These are phyloP conservation scores for Torulaspora maleeae DNA, from an alignment of 805 yeast species.

Conservation along the genomic window DNA sequence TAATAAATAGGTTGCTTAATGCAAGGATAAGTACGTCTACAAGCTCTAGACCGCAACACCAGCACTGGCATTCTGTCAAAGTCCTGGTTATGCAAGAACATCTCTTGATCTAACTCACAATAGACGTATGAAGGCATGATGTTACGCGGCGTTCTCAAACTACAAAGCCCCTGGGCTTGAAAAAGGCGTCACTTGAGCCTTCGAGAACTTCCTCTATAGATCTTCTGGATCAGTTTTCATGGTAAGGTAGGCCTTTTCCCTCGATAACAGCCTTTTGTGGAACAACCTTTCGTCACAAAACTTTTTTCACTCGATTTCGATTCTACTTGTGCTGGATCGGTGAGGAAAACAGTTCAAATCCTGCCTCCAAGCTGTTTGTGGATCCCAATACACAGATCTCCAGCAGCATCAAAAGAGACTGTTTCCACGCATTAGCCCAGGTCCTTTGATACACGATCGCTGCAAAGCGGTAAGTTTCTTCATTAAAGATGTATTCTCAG, in stretches of 20 bases:
- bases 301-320: not conserved
- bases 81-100: no score
- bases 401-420: no score
- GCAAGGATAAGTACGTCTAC: not conserved
- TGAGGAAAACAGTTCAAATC: not conserved
- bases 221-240: not conserved
- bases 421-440: no score
- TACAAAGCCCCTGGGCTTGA: slow-evolving; percentile 4
- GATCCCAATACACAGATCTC: not conserved
- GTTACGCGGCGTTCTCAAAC: slow-evolving; percentile 9
- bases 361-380: not conserved
- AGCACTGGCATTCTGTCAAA: no score
- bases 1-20: slow-evolving; percentile 43
- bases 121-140: slow-evolving; percentile 7
- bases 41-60: no score
- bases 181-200: slow-evolving; percentile 5
- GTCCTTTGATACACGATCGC: no score
- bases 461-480: not conserved
- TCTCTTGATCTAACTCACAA: not conserved
- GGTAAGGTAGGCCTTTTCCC: not conserved
- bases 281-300: not conserved
- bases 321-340: not conserved
- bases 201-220: not conserved
- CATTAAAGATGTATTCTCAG: slow-evolving; percentile 9
- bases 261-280: not conserved